phyloP scores from a whole-genome alignment of 2,329 filamentous ascomycete species.

The Sarocladium brachiariae region DNA sequence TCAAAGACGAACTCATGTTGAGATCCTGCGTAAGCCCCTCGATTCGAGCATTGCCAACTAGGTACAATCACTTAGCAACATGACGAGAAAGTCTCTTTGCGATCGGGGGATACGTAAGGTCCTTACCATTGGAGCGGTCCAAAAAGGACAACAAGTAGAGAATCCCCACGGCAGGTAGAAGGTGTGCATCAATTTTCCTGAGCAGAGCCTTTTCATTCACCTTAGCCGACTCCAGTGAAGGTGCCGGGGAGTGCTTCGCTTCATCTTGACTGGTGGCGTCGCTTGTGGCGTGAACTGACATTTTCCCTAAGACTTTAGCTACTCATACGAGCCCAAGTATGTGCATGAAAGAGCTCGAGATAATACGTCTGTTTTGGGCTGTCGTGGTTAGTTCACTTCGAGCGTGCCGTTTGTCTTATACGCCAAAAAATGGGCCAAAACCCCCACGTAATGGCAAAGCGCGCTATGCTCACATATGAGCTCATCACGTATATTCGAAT shows the following conservation, averaged over 20 bases:
- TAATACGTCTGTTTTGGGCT: no score
- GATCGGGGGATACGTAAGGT: conserved; percentile 17
- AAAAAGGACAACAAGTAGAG: conserved; percentile 51
- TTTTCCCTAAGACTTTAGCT: no score
- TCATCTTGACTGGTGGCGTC: not conserved
- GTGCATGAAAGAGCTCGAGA: no score
- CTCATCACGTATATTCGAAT: not conserved
- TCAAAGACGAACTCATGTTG: conserved; percentile 42
- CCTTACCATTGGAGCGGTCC: conserved; percentile 48
- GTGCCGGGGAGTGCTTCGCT: not conserved
- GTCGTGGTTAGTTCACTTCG: no score
- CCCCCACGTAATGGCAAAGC: not conserved
- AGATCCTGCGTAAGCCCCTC: conserved; percentile 47
- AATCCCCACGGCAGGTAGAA: conserved; percentile 47
- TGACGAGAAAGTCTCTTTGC: conserved; percentile 7
- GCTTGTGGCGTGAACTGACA: not conserved
- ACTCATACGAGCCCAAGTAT: no score
- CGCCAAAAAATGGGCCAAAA: no score
- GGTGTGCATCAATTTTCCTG: conserved; percentile 45
- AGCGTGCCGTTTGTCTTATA: no score
- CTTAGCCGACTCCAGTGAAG: not conserved
- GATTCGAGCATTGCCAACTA: conserved; percentile 52
- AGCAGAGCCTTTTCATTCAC: conserved; percentile 52
- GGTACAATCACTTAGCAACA: conserved; percentile 18
- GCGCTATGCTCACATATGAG: not conserved